Evolutionary conservation across 305 asterid genomes (phyloP).

Genomic region (Ilex paraguariensis): DNA sequence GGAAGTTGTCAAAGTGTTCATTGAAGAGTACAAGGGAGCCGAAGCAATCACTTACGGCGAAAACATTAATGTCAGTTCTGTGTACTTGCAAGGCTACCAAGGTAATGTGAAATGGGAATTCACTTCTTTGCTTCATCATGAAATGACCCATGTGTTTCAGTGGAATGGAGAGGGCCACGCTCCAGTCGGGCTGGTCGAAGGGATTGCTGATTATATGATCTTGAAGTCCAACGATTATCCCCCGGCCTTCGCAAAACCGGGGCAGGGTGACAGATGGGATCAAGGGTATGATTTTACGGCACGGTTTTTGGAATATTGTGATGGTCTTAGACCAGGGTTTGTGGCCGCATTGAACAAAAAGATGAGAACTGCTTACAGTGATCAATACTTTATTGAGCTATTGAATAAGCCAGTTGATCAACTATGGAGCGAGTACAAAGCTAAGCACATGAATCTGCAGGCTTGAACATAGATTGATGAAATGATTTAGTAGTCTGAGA

Average conservation of each 20-base stretch:
- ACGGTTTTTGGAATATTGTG: constrained; percentile 39
- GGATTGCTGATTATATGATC: neutral
- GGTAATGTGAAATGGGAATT: constrained; percentile 24
- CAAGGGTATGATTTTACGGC: constrained; percentile 23
- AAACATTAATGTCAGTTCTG: constrained; percentile 26
- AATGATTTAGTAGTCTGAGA: too few species aligned
- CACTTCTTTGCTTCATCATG: constrained; percentile 29
- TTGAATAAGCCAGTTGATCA: constrained; percentile 32
- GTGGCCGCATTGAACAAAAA: constrained; percentile 23
- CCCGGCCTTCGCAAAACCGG: too few species aligned
- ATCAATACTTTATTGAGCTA: constrained; percentile 28
- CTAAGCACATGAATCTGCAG: neutral
- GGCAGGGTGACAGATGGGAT: neutral
- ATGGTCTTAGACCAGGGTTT: constrained; percentile 29
- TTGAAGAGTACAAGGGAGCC: constrained; percentile 14
- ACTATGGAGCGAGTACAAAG: constrained; percentile 17
- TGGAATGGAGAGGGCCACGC: constrained; percentile 29
- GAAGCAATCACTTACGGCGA: too few species aligned
- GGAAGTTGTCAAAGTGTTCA: constrained; percentile 16
- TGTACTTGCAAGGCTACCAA: constrained; percentile 16
- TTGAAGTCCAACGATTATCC: too few species aligned
- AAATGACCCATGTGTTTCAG: constrained; percentile 33
- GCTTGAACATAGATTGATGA: neutral
- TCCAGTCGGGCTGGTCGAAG: constrained; percentile 21
- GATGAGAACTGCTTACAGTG: constrained; percentile 31